Evolutionary conservation across 2,329 filamentous ascomycete species (phyloP).

Genomic region (Colletotrichum echinochloae): DNA sequence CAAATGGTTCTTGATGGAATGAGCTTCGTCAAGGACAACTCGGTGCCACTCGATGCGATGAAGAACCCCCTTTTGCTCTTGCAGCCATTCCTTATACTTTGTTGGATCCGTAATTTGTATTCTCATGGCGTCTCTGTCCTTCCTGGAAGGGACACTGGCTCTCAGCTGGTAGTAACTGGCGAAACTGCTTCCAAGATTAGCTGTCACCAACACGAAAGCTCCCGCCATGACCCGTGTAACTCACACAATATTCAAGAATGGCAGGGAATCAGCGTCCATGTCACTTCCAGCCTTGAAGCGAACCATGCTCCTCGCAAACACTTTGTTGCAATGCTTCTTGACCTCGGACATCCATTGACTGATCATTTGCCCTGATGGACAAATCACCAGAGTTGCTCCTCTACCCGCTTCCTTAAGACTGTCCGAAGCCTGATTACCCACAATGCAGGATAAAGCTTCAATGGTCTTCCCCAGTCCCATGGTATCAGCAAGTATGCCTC

Average conservation of each 20-base stretch:
- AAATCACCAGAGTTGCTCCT: constrained; percentile 51
- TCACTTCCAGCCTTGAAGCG: constrained; percentile 35
- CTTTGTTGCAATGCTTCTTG: constrained; percentile 42
- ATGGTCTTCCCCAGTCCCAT: constrained; percentile 77
- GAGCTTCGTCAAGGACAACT: constrained; percentile 23
- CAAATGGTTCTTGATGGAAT: constrained; percentile 3
- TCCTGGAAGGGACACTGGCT: constrained; percentile 35
- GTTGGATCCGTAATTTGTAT: neutral
- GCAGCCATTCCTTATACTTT: neutral
- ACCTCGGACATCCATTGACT: constrained; percentile 48
- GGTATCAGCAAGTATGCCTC: constrained; percentile 70
- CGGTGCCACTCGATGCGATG: constrained; percentile 5
- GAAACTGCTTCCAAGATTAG: constrained; percentile 42
- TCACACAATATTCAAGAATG: constrained; percentile 30
- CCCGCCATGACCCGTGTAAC: neutral
- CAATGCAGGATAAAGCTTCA: constrained; percentile 54
- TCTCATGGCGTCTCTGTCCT: neutral
- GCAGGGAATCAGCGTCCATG: neutral
- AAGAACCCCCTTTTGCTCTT: neutral
- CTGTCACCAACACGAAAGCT: no score
- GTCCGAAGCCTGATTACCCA: constrained; percentile 53
- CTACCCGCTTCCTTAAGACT: constrained; percentile 53
- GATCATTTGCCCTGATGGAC: constrained; percentile 42
- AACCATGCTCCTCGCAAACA: neutral
- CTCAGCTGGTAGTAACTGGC: constrained; percentile 47